These are phyloP conservation scores for Colletotrichum sp. DNA, from an alignment of 2,329 filamentous ascomycete species.

Conservation along the genomic window DNA sequence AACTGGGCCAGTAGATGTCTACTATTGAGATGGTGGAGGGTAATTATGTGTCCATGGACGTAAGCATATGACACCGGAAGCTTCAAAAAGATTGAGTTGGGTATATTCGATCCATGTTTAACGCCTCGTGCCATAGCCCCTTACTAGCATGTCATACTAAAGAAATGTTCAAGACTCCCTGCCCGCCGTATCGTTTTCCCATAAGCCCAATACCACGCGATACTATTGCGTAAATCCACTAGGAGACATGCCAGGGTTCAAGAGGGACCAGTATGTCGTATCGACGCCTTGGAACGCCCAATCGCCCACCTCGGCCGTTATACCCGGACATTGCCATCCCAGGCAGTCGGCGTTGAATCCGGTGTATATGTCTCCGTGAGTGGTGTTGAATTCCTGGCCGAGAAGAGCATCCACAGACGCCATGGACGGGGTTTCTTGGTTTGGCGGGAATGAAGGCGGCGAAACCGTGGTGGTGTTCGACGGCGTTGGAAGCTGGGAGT, in stretches of 20 bases:
- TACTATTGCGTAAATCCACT: background rate
- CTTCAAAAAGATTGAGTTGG: background rate
- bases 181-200: background rate
- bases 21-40: background rate
- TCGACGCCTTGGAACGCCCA: slow-evolving; percentile 48
- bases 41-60: background rate
- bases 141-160: background rate
- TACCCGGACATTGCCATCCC: slow-evolving; percentile 24
- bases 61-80: background rate
- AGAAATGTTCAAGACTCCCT: background rate
- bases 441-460: background rate
- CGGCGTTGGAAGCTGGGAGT: slow-evolving; percentile 14
- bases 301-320: slow-evolving; percentile 37
- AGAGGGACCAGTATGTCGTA: slow-evolving; percentile 37
- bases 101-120: background rate
- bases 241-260: slow-evolving; percentile 27
- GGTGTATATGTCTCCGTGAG: slow-evolving; percentile 1
- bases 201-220: background rate
- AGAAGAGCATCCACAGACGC: slow-evolving; percentile 6
- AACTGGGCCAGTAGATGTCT: background rate
- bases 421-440: background rate
- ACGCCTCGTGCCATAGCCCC: background rate
- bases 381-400: background rate
- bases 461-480: slow-evolving; percentile 12
- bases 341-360: slow-evolving; percentile 25